Conservation (phyloP, 2,329 filamentous ascomycete genomes). For the Chaetomium sp. region DNA sequence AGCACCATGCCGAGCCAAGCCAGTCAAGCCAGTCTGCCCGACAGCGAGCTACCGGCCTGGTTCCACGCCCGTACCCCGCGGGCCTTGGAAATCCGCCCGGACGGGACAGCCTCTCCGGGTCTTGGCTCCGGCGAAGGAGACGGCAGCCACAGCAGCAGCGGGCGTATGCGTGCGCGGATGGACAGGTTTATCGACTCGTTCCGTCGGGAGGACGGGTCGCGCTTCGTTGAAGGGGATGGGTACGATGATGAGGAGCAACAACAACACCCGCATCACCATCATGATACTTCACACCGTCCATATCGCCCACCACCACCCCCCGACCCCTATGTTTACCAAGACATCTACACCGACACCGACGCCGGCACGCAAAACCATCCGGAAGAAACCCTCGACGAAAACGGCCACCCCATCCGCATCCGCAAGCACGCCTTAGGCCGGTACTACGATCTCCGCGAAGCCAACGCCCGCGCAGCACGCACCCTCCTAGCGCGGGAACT, state of each 20-base stretch:
- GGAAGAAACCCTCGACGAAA: background rate
- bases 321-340: background rate
- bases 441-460: constrained; percentile 23
- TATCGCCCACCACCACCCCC: too few species aligned
- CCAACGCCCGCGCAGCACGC: constrained; percentile 21
- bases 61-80: too few species aligned
- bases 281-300: too few species aligned
- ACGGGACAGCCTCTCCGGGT: too few species aligned
- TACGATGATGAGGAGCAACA: too few species aligned
- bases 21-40: too few species aligned
- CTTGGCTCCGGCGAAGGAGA: background rate
- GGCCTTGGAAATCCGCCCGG: too few species aligned
- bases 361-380: background rate
- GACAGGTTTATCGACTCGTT: constrained; percentile 23
- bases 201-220: constrained; percentile 17
- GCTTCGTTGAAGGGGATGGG: background rate
- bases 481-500: constrained; percentile 24
- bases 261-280: too few species aligned
- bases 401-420: background rate
- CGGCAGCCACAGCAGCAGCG: background rate
- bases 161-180: constrained; percentile 8
- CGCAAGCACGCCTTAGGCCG: constrained; percentile 16
- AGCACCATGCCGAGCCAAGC: too few species aligned
- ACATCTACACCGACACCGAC: background rate
- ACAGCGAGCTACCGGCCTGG: too few species aligned